Base-by-base conservation (phyloP, 1,284 basidiomycete species). In the Apiotrichum gracile region DNA sequence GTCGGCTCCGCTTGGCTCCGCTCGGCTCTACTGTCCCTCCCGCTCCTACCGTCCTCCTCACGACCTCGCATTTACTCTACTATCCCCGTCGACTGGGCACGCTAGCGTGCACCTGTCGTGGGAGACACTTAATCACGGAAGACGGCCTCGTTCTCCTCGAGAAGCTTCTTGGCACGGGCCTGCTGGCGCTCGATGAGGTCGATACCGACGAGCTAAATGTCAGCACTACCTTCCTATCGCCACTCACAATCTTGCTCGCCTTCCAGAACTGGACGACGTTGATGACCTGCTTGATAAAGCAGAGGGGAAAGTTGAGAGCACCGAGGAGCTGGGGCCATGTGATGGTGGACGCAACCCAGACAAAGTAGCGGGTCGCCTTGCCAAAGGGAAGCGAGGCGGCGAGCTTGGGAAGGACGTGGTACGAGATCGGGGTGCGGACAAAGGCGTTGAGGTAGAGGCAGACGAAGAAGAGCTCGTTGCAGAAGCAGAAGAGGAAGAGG, bases 221-320 rank as follows among this genome's bases (percentile, higher is more conserved):
- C 19, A 33, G 12, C 14, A 19, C 17, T 13, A 17, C 21, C 5
- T 4, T 34, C 17, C 41, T 21, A 17, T 25, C 24, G 16, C 9
- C 2, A 72, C 75, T 61, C 40, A 76, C 75, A 63, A 94, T 88
- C 79, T 97, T 97, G 63, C 88, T 88, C 25, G 94, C 94, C 74
- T 98, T 99, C 93, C 93, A 97, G 62, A 97, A 85, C 74, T 99
- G 96, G 8, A 99, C 92, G 41, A 88, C 76, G 74, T 97, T 97
- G 78, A 99, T 91, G 57, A 94, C 68, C 73, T 98, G 97, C 80
- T 98, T 99, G 58, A 81, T 75, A 12, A 84, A 69, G 68, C 85
- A 94, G 52, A 97, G 78, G 1, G 86, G 88, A 64, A 82, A 80
- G 35, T 82, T 86, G 46, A 84, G 21, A 19, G 78, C 61, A 0